phyloP scores from a whole-genome alignment of 495 filamentous ascomycete species.

The Xylaria nigripes region DNA sequence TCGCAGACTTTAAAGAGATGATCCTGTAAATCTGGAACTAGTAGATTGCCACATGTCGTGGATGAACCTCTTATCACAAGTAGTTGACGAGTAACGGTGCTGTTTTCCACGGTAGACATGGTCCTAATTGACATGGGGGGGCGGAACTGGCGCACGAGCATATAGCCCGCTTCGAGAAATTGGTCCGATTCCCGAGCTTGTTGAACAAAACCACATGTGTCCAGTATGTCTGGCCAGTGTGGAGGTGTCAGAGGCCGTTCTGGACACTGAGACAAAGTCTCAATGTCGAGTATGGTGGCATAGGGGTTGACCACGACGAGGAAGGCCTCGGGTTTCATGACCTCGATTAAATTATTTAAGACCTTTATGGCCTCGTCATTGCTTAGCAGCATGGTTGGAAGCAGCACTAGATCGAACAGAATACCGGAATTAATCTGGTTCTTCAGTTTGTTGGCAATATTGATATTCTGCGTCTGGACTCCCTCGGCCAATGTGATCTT shows the following conservation, averaged over 20 bases:
- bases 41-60: constrained; percentile 5
- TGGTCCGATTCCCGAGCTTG: constrained; percentile 21
- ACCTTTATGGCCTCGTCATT: not conserved
- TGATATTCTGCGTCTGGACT: constrained; percentile 12
- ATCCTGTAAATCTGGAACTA: constrained; percentile 12
- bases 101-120: not conserved
- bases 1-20: constrained; percentile 16
- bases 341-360: constrained; percentile 18
- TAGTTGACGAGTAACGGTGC: constrained; percentile 17
- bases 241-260: constrained; percentile 15
- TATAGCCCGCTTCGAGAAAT: constrained; percentile 22
- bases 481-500: not conserved
- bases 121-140: not conserved
- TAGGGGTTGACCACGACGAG: constrained; percentile 29
- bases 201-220: constrained; percentile 27
- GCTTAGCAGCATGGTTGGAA: constrained; percentile 28
- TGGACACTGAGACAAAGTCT: not conserved
- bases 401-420: constrained; percentile 31
- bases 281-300: not conserved
- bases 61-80: constrained; percentile 27
- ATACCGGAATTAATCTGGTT: constrained; percentile 11
- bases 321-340: constrained; percentile 37
- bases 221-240: constrained; percentile 29
- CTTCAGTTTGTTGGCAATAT: constrained; percentile 13
- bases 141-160: constrained; percentile 31